These are phyloP conservation scores for Arachnopeziza araneosa DNA, from an alignment of 2,329 filamentous ascomycete species.

Conservation along the genomic window DNA sequence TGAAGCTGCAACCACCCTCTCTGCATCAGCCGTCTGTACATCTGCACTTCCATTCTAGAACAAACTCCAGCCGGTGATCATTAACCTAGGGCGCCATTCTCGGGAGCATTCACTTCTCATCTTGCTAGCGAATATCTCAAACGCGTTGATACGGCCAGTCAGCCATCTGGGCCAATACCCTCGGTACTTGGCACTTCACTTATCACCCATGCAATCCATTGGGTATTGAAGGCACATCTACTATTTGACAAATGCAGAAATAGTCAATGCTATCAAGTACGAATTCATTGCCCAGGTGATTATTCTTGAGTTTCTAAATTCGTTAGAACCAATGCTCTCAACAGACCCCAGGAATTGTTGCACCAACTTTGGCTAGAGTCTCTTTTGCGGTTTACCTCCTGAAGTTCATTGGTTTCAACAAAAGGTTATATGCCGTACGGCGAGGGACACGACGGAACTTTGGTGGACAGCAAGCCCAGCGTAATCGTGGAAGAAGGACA, in stretches of 20 bases:
- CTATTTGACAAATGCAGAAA: neutral
- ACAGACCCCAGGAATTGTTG: conserved; percentile 6
- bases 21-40: too few relatives aligned
- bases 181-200: conserved; percentile 3
- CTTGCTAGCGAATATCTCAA: too few relatives aligned
- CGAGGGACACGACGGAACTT: conserved; percentile 1
- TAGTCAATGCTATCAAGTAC: conserved; percentile 4
- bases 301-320: neutral
- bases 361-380: conserved; percentile 1
- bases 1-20: too few relatives aligned
- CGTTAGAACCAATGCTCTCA: neutral
- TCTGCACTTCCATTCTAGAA: too few relatives aligned
- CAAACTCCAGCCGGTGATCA: too few relatives aligned
- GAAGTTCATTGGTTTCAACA: conserved; percentile 6
- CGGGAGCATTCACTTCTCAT: too few relatives aligned
- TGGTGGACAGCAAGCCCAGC: neutral
- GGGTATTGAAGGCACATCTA: conserved; percentile 7
- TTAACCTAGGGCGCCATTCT: too few relatives aligned
- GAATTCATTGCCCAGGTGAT: conserved; percentile 5
- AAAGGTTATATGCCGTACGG: conserved; percentile 4
- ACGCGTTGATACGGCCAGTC: too few relatives aligned
- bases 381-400: conserved; percentile 8
- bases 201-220: conserved; percentile 4
- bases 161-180: too few relatives aligned
- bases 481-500: neutral